These are phyloP conservation scores for Parietichytrium sp. DNA, from an alignment of 108 stramenopile genomes.

Conservation along the genomic window DNA sequence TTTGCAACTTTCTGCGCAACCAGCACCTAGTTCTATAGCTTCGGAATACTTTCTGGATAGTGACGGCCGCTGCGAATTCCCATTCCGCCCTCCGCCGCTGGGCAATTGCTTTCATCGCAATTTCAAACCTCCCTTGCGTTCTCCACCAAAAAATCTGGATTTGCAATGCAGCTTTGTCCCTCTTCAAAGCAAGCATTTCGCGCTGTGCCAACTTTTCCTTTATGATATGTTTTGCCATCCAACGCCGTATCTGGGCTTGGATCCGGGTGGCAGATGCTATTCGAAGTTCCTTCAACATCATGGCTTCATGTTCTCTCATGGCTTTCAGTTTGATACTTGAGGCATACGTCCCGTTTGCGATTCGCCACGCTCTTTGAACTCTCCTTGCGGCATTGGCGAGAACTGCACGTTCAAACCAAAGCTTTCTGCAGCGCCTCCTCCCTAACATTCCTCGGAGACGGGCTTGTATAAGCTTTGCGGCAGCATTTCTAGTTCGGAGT, in stretches of 20 bases:
- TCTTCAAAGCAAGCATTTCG: neutral
- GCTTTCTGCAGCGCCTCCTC: too few relatives aligned
- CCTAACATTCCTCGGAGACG: too few relatives aligned
- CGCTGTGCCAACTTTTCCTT: too few relatives aligned
- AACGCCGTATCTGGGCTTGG: neutral
- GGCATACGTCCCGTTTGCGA: slow-evolving; percentile 13
- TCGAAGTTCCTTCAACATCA: neutral
- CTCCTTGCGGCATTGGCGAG: neutral
- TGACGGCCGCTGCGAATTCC: neutral
- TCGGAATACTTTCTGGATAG: neutral
- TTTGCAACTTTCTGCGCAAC: too few relatives aligned
- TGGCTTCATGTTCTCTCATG: neutral
- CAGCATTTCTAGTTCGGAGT: too few relatives aligned
- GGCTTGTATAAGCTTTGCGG: too few relatives aligned
- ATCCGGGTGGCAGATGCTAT: neutral
- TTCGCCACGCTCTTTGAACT: neutral
- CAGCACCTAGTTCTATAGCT: neutral
- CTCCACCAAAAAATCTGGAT: slow-evolving; percentile 32
- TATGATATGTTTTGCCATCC: neutral
- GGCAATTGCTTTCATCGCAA: neutral
- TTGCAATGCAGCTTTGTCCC: neutral
- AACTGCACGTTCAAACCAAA: neutral
- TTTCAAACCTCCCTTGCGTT: neutral
- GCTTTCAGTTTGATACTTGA: neutral
- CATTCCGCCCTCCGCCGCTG: neutral